phyloP scores from a whole-genome alignment of 1,139 yeast genomes.

The Yamadazyma epiphylla region DNA sequence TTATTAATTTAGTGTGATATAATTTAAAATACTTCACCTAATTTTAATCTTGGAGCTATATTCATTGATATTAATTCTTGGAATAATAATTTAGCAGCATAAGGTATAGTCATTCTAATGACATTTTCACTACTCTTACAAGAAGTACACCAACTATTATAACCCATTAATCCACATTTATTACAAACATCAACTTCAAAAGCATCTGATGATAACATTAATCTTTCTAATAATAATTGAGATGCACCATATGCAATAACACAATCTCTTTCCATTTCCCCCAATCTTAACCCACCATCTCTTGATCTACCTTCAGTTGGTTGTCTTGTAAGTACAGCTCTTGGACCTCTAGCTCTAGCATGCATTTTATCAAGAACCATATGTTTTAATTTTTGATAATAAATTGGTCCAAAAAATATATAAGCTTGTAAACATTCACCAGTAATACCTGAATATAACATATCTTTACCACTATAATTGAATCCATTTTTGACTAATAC shows the following conservation, averaged over 20 bases:
- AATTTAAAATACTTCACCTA: slow-evolving; percentile 78
- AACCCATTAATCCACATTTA: slow-evolving; percentile 96
- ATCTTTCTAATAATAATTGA: slow-evolving; percentile 84
- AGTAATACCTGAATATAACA: slow-evolving; percentile 96
- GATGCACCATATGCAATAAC: slow-evolving; percentile 99
- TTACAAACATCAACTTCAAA: slow-evolving; percentile 96
- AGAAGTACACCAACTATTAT: slow-evolving; percentile 94
- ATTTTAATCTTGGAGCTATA: slow-evolving; percentile 89
- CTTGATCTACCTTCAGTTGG: slow-evolving; percentile 99
- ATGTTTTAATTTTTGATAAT: slow-evolving; percentile 96
- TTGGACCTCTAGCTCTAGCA: slow-evolving; percentile 98
- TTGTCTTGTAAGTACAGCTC: slow-evolving; percentile 96
- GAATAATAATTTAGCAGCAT: slow-evolving; percentile 93
- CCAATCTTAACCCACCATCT: slow-evolving; percentile 98
- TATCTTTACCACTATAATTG: slow-evolving; percentile 93
- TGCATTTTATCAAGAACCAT: slow-evolving; percentile 99
- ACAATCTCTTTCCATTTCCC: slow-evolving; percentile 99
- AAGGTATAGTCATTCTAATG: slow-evolving; percentile 94
- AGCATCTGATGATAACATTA: slow-evolving; percentile 96
- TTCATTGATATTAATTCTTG: slow-evolving; percentile 96
- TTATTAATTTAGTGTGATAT: too few species aligned
- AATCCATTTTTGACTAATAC: slow-evolving; percentile 88
- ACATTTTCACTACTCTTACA: slow-evolving; percentile 87
- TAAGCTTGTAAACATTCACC: slow-evolving; percentile 98
- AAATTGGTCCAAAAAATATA: slow-evolving; percentile 96